Conservation (phyloP, 2,329 filamentous ascomycete species). For the Nigrospora osmanthi region DNA sequence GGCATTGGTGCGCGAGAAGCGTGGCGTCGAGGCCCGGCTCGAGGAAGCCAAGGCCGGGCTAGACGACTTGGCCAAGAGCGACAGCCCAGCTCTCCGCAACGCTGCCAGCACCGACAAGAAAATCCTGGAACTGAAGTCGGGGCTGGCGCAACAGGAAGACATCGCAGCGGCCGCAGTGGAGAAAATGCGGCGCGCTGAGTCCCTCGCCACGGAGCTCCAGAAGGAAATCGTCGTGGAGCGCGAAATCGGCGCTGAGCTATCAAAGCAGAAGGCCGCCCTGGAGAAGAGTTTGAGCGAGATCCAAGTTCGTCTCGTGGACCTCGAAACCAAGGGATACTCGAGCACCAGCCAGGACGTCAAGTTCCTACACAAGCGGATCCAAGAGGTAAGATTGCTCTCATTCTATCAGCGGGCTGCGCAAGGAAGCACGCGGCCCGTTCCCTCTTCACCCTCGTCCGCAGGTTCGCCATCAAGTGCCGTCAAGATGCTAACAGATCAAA, state of each 20-base stretch:
- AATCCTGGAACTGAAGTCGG: constrained; percentile 81
- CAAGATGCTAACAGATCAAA: constrained; percentile 15
- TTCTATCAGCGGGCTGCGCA: neutral
- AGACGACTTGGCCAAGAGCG: constrained; percentile 78
- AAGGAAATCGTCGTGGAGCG: constrained; percentile 85
- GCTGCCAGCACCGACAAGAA: constrained; percentile 85
- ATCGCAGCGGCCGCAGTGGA: constrained; percentile 85
- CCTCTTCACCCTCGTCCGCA: constrained; percentile 12
- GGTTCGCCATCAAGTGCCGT: constrained; percentile 9
- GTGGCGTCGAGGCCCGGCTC: constrained; percentile 74
- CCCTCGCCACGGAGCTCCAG: constrained; percentile 79
- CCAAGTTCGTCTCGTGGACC: constrained; percentile 81
- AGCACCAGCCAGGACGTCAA: constrained; percentile 91
- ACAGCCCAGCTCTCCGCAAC: constrained; percentile 81
- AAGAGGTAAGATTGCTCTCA: constrained; percentile 62
- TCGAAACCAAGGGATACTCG: constrained; percentile 96
- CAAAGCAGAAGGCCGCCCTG: constrained; percentile 81
- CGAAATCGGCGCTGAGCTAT: constrained; percentile 71
- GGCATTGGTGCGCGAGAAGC: constrained; percentile 79
- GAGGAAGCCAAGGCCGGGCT: constrained; percentile 82
- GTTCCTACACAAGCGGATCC: constrained; percentile 87
- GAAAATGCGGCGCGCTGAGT: constrained; percentile 94
- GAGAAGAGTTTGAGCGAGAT: constrained; percentile 89
- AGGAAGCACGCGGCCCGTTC: constrained; percentile 8
- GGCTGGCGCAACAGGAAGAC: constrained; percentile 87